Base-by-base conservation (phyloP, 1,139 yeast genomes). In the Oligophagozyma castellii region DNA sequence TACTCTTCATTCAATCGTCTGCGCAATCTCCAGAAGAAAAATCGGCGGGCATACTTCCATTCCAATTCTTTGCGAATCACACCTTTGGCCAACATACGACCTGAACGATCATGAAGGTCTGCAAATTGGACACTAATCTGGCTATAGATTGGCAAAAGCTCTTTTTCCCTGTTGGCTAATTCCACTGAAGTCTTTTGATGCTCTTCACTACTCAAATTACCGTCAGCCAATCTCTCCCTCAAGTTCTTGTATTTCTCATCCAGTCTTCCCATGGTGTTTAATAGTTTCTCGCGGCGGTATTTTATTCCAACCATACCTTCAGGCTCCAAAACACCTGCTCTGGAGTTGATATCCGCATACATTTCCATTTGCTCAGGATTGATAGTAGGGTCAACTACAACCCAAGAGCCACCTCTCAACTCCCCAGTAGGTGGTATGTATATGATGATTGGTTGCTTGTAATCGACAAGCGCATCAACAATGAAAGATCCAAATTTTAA, bases 381-480 rank as follows among this genome's bases (percentile, higher is more conserved):
- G 62, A 92, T 89, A 34, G 95, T 81, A 42, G 98, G 96, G 59
- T 89, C 98, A 55, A 89, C 95, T 43, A 89, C 98, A 35, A 92
- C 98, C 98, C 98, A 89, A 18, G 98, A 89, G 56, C 98, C 98
- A 66, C 98, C 98, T 70, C 98, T 81, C 47, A 92, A 71, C 60
- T 89, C 98, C 56, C 96, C 96, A 46, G 79, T 72, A 37, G 98
- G 98, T 33, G 98, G 98, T 55, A 89, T 89, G 59, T 89, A 89
- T 19, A 92, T 83, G 63, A 89, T 76, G 41, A 89, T 79, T 36
- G 98, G 98, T 60, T 86, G 98, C 57, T 83, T 83, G 70, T 77
- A 89, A 48, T 76, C 95, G 45, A 84, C 94, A 40, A 89, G 68
- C 8, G 98, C 95, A 56, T 89, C 98, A 40, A 89, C 98, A 60